Base-by-base conservation (phyloP, 108 stramenopile genomes). In the Chaetoceros tenuissimus region DNA sequence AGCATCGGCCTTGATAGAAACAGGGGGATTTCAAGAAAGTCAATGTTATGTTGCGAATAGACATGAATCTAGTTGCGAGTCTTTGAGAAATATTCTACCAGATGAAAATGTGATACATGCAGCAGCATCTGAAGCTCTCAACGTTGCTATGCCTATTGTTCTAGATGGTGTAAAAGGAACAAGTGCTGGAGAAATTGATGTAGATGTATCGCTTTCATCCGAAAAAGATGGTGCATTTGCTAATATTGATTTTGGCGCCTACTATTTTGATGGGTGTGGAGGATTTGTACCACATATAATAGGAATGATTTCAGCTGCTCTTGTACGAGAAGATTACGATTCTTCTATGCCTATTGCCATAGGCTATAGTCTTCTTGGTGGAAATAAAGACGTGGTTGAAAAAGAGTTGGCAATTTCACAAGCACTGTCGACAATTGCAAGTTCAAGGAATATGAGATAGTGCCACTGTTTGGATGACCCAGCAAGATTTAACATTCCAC, bases 191-290 rank as follows among this genome's bases (percentile, higher is more conserved):
- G 28, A 0, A 66, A 1, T 21, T 24, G 17, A 51, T 34, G 24
- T 31, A 27, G 51, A 31, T 29, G 59, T 51, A 23, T 31, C 46
- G 21, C 55, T 65, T 53, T 27, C 58, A 3, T 22, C 30, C 24
- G 51, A 59, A 0, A 45, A 70, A 18, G 18, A 51, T 25, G 52
- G 27, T 31, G 52, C 29, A 1, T 53, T 53, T 53, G 52, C 28
- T 53, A 2, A 20, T n/a, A n/a, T n/a, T n/a, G n/a, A n/a, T n/a
- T 77, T 77, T 60, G 23, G 29, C n/a, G 68, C 67, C 16, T 77
- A 62, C 62, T 77, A 77, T 29, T 77, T 77, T 53, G 76, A 77
- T 54, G 76, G 72, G 0, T 77, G 76, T 56, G 72, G 68, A 2
- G 76, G 76, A 8, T 62, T 50, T 43, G 55, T 51, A 17, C 76